phyloP scores from a whole-genome alignment of 352 stramenopile genomes.

The Pythium brachiatum region DNA sequence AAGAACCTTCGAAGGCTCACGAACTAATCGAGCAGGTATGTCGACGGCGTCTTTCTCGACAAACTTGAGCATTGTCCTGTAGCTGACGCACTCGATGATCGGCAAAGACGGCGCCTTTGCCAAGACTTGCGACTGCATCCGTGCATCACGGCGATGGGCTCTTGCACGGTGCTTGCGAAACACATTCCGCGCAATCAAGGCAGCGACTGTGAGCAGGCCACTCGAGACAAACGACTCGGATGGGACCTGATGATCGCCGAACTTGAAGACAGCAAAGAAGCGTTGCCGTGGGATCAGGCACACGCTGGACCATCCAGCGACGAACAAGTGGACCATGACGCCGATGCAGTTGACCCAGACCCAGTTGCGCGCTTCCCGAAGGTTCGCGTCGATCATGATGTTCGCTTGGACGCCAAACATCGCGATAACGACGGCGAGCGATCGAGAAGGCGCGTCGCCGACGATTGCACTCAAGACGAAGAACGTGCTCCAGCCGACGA shows the following conservation, averaged over 20 bases:
- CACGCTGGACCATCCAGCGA: conserved; percentile 3
- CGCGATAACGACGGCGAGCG: background rate
- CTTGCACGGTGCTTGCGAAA: conserved; percentile 13
- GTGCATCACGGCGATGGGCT: background rate
- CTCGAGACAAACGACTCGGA: conserved; percentile 17
- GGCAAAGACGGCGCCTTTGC: background rate
- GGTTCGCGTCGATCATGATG: conserved; percentile 22
- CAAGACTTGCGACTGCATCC: background rate
- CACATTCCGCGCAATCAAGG: conserved; percentile 19
- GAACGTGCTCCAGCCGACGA: conserved; percentile 7
- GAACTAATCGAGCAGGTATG: background rate
- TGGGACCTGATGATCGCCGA: conserved; percentile 11
- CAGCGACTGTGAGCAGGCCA: conserved; percentile 12
- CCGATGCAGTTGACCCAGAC: conserved; percentile 12
- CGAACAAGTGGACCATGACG: conserved; percentile 10
- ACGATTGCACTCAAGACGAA: conserved; percentile 9
- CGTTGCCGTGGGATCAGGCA: background rate
- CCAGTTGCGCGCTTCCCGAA: conserved; percentile 10
- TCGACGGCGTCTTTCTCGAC: background rate
- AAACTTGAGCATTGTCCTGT: background rate
- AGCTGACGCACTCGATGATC: background rate
- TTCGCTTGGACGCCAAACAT: conserved; percentile 9
- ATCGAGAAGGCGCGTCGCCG: background rate
- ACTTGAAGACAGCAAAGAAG: conserved; percentile 10
- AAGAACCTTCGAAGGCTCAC: no score